Evolutionary conservation across 2,329 filamentous ascomycete species (phyloP), one percentile per base, ranked within the genome.

Genomic region (Alternaria panax): DNA sequence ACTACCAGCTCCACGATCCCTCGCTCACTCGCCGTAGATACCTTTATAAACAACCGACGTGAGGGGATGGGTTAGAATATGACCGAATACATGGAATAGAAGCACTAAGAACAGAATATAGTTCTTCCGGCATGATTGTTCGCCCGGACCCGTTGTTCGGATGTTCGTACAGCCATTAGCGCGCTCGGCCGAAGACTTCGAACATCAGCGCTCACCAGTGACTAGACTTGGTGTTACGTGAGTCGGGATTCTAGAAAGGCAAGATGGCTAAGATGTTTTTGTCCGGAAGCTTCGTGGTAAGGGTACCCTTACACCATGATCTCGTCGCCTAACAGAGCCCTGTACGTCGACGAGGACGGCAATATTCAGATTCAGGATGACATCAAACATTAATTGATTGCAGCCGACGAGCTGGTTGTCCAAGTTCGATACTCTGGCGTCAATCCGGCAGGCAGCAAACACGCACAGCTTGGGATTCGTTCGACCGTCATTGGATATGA

Each of bases 401-500:
- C 22, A 16, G 9, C 50, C 14, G 38, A 27, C 16, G 40, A 54
- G 30, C 8, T 54, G 22, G 7, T 53, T 9, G 20, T 57, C 3
- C 40, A 53, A n/a, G 25, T 42, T 2, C 38, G 16, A 4, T 53
- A 45, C 38, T 57, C 40, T 20, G 54, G 54, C 22, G 40, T 57
- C 38, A 63, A 63, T 32, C 60, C 57, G 3, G 56, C 60, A 7
- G 57, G 60, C 30, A 30, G 32, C 24, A 60, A 60, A 28, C 56
- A 60, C n/a, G 47, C 41, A 25, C n/a, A 28, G 4, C 52, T 63
- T 9, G 57, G 60, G 3, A 60, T 60, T 7, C 32, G 38, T 24
- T 40, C 47, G 20, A 56, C 51, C 6, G 57, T 63, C 16, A 46
- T 55, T 11, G 60, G 57, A 0, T 60, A 63, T 20, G 60, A 63